Evolutionary conservation across 306 rosid species (phyloP).

Genomic region (Malus sieversii): DNA sequence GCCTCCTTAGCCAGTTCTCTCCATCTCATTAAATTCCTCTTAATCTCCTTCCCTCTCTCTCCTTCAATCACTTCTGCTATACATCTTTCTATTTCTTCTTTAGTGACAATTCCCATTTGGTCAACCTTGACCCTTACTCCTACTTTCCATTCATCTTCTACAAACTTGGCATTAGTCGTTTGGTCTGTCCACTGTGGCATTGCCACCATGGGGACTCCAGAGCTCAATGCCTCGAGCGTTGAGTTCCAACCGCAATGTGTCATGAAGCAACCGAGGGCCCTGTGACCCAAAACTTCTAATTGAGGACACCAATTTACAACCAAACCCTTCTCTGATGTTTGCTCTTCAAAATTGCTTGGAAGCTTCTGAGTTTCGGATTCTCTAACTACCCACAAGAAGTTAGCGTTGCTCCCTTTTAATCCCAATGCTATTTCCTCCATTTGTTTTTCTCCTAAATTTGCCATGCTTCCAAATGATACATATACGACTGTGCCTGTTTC

Average conservation of each 20-base stretch:
- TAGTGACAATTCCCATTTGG: conserved; percentile 5
- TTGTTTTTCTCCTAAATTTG: neutral
- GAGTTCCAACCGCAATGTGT: conserved; percentile 36
- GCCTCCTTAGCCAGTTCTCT: conserved; percentile 9
- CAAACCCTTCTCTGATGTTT: conserved; percentile 2
- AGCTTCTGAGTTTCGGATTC: conserved; percentile 11
- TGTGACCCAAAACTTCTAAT: conserved; percentile 14
- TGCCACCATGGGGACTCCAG: conserved; percentile 20
- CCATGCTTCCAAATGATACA: conserved; percentile 25
- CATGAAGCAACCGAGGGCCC: conserved; percentile 21
- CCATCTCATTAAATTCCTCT: conserved; percentile 2
- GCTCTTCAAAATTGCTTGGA: conserved; percentile 11
- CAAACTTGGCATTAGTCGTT: conserved; percentile 18
- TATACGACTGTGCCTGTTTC: conserved; percentile 6
- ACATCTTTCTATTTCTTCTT: neutral
- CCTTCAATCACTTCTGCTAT: conserved; percentile 17
- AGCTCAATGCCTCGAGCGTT: conserved; percentile 16
- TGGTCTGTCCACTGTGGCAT: conserved; percentile 31
- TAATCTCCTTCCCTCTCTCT: neutral
- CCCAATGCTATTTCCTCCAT: conserved; percentile 15
- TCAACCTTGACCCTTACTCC: conserved; percentile 20
- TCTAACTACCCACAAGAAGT: conserved; percentile 21
- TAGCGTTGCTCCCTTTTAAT: neutral
- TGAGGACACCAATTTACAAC: conserved; percentile 27
- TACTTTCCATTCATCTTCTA: conserved; percentile 15